phyloP scores from a whole-genome alignment of 345 rosid genomes.

The Pistacia vera region DNA sequence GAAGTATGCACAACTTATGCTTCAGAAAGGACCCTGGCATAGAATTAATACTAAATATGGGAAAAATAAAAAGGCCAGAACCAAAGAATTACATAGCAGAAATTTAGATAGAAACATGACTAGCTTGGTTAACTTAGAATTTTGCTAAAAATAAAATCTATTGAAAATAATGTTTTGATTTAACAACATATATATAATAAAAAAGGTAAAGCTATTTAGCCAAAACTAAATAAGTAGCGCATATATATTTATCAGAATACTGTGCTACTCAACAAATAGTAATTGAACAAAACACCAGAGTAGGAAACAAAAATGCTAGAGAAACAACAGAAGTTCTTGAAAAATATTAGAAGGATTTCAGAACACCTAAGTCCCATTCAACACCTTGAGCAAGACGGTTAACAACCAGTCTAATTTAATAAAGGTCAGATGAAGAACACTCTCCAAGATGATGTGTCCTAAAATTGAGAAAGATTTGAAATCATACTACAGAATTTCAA shows the following conservation, averaged over 20 bases:
- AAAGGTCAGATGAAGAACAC: background rate
- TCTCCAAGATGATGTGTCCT: background rate
- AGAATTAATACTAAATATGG: background rate
- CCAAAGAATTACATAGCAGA: background rate
- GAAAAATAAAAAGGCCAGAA: background rate
- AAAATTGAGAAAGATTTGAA: background rate
- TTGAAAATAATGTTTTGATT: too few species aligned
- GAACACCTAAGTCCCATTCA: background rate
- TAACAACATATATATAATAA: too few species aligned
- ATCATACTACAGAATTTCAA: background rate
- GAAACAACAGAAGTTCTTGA: background rate
- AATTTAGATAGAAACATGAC: background rate
- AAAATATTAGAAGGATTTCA: conserved; percentile 6
- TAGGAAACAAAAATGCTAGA: background rate
- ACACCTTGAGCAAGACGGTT: background rate
- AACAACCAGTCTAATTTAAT: conserved; percentile 8
- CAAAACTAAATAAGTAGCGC: too few species aligned
- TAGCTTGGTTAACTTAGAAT: background rate
- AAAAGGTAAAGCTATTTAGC: too few species aligned
- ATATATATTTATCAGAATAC: background rate
- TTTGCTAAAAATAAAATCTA: too few species aligned
- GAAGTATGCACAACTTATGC: background rate
- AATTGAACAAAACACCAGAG: background rate
- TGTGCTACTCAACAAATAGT: conserved; percentile 8
- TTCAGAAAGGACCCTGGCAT: background rate